Evolutionary conservation across 345 rosid species (phyloP).

Genomic region (Populus nigra): DNA sequence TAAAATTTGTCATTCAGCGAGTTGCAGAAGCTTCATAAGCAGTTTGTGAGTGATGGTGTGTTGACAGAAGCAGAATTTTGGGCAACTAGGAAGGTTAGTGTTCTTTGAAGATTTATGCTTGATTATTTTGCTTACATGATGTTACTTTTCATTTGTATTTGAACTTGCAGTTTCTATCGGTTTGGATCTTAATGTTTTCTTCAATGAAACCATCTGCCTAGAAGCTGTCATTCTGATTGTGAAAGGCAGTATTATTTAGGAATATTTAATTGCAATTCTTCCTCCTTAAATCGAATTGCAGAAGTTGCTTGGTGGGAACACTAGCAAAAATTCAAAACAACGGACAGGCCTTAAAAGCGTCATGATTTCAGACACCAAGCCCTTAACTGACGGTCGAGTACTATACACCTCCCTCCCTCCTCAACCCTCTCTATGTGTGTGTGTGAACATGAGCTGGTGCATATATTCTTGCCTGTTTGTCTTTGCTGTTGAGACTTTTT

Average conservation of each 20-base stretch:
- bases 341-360: slow-evolving; percentile 78
- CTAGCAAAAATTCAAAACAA: slow-evolving; percentile 66
- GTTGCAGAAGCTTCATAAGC: slow-evolving; percentile 76
- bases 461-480: neutral
- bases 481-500: neutral
- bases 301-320: slow-evolving; percentile 70
- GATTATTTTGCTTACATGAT: neutral
- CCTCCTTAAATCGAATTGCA: slow-evolving; percentile 34
- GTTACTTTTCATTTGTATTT: slow-evolving; percentile 1
- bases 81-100: slow-evolving; percentile 87
- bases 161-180: neutral
- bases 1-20: slow-evolving; percentile 46
- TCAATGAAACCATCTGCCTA: neutral
- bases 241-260: neutral
- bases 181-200: slow-evolving; percentile 1
- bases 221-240: neutral
- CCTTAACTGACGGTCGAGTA: slow-evolving; percentile 88
- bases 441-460: neutral
- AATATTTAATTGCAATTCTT: slow-evolving; percentile 8
- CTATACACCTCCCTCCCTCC: neutral
- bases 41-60: slow-evolving; percentile 55
- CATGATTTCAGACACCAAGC: slow-evolving; percentile 79
- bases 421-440: neutral
- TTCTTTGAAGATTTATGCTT: neutral
- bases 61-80: slow-evolving; percentile 88